Base-by-base conservation (phyloP, 805 yeast genomes). In the Hyphopichia homilentoma region DNA sequence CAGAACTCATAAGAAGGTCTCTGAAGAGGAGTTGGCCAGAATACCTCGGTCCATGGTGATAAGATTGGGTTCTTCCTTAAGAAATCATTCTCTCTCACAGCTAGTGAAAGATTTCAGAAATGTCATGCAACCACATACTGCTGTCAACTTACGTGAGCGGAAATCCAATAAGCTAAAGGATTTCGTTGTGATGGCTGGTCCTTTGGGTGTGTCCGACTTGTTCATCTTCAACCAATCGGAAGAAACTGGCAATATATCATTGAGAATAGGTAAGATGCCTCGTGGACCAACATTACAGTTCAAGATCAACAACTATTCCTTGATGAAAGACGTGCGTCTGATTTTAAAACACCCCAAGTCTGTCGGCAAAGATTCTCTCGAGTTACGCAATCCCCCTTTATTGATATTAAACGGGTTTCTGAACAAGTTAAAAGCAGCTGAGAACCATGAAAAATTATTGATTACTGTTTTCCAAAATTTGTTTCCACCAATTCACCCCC, bases 111-210 rank as follows among this genome's bases (percentile, higher is more conserved):
- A 93, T 58, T 79, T 89, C 58, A 76, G 98, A 53, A 75, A 75
- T 39, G 77, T 88, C 43, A 88, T 93, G 96, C 93, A 87, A 54
- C 98, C 98, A 9, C 95, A 90, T 51, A 93, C 98, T 3, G 97
- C 97, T 8, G 79, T 87, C 48, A 84, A 79, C 44, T 70, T 93
- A 38, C 73, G 81, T 43, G 98, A 93, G 61, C 71, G 97, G 31
- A 86, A 85, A 54, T 69, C 85, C 24, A 93, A 93, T 59, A 84
- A 80, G 52, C 68, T 93, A 44, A 86, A 84, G 57, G 98, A 90
- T 61, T 93, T 84, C 48, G 75, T 89, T n/a, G 95, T 87, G n/a
- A 89, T 93, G 96, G 85, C 96, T 23, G 97, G 97, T 5, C 97
- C 97, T 9, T 68, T 93, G 27, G 95, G 95, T 17, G 96, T 93